Base-by-base conservation (phyloP, 345 rosid species). In the Turritis glabra region DNA sequence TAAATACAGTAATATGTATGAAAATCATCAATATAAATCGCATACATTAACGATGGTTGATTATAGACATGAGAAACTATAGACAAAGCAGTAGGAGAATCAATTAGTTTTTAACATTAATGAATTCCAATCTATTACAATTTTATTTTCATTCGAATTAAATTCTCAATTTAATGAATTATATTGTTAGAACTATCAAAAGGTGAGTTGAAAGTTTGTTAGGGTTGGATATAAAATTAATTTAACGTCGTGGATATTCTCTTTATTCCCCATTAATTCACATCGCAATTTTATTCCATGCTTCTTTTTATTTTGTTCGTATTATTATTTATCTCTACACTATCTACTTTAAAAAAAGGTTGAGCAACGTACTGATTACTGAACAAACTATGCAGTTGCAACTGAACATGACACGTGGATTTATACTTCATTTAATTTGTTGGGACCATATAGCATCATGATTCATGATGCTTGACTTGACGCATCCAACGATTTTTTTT, bases 381-480 rank as follows among this genome's bases (percentile, higher is more conserved):
- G 71, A 77, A 77, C 80, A 40, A 77, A 77, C 77, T 64, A 77
- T 77, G 72, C 77, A 57, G 73, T 71, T 77, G 77, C 67, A 77
- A 77, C 80, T 55, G 46, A 70, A 64, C 48, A 46, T 19, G 61
- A 71, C 72, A 50, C 72, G 61, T 64, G 47, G 47, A 54, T 0
- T 44, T 63, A 3, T 38, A 4, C 33, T 67, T 46, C 15, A n/a
- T 67, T 29, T 76, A 53, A 8, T 54, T 38, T 54, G 64, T 62
- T 69, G 75, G 80, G 80, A 69, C 75, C 53, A 62, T 53, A 11
- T 53, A 11, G 52, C 75, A 61, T 67, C 63, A 51, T 60, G 50
- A 52, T 69, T 75, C 79, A 59, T 68, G 68, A n/a, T n/a, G n/a
- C n/a, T n/a, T n/a, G n/a, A n/a, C n/a, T n/a, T n/a, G n/a, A 27